Base-by-base conservation (phyloP, 129 eudicot species). In the Pseudognaphalium luteoalbum region DNA sequence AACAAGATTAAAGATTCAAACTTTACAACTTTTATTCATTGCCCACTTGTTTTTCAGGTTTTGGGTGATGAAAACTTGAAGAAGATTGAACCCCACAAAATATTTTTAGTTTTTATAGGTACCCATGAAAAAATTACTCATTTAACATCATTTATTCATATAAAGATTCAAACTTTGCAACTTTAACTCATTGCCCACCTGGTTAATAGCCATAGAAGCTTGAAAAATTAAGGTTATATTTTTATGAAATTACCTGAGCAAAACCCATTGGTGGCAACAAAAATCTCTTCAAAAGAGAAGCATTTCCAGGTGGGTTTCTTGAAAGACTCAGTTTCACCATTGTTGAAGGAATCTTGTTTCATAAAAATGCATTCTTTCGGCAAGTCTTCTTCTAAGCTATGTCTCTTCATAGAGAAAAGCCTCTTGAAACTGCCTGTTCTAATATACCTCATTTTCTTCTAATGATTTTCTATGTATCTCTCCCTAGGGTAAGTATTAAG, bases 201-300 rank as follows among this genome's bases (percentile, higher is more conserved):
- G 68, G 35, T 72, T 66, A 10, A 21, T 3, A 50, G 73, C 16
- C 25, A 11, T 44, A 11, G 5, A 47, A 44, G 12, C 17, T 47
- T 47, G 7, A 57, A 57, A 19, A 57, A n/a, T n/a, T n/a, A n/a
- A 19, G 12, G 6, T 57, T 1, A 52, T 16, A 5, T 64, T 25
- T 72, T 41, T 63, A 44, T 32, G 41, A 10, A 21, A 71, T 42
- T 70, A 94, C 98, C 98, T 90, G 98, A 68, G 78, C 78, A 71
- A 73, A 94, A 94, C 9, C 90, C 93, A 85, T 89, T 80, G 47
- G 99, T 94, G 73, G 99, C 99, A 59, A 61, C 73, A 68, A 72
- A 94, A 79, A 94, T 86, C 86, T 94, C 90, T 71, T 87, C 83
- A 71, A 81, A 94, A 21, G 93, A 91, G 84, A 87, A 94, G 88